Conservation (phyloP, 805 yeast species). For the Candida palmyrensis region DNA sequence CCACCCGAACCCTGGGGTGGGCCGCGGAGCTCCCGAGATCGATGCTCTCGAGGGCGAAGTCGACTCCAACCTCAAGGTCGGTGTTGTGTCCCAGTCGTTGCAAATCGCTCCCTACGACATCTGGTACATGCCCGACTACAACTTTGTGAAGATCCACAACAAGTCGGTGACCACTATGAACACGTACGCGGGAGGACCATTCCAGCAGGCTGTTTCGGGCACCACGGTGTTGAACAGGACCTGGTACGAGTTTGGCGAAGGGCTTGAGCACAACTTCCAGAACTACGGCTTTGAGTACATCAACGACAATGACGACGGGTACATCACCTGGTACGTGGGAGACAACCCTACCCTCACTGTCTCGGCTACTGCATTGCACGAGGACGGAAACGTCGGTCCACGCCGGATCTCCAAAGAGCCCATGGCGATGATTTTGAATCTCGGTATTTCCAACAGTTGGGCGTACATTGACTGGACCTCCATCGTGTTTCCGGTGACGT, state of each 20-base stretch:
- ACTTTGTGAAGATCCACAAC: conserved; percentile 69
- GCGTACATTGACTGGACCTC: conserved; percentile 85
- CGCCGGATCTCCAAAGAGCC: conserved; percentile 82
- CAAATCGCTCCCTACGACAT: conserved; percentile 94
- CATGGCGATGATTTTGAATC: conserved; percentile 77
- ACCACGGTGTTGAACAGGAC: conserved; percentile 66
- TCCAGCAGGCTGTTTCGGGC: conserved; percentile 86
- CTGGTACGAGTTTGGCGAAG: conserved; percentile 72
- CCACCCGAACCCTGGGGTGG: conserved; percentile 83
- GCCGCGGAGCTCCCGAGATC: conserved; percentile 95
- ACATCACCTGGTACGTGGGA: conserved; percentile 81
- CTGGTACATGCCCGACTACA: conserved; percentile 89
- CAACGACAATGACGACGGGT: conserved; percentile 65
- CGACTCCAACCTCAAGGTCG: conserved; percentile 41
- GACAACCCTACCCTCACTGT: conserved; percentile 65
- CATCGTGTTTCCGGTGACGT: conserved; percentile 65
- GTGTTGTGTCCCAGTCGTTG: conserved; percentile 82
- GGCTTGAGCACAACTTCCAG: conserved; percentile 53
- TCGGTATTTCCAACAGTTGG: conserved; percentile 88
- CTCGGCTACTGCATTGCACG: conserved; percentile 67
- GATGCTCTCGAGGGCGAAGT: conserved; percentile 85
- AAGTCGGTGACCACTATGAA: conserved; percentile 71
- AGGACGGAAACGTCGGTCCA: conserved; percentile 83
- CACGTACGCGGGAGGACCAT: conserved; percentile 85
- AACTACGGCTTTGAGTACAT: conserved; percentile 70